phyloP scores from a whole-genome alignment of 805 yeast species.

The Candida pseudoglaebosa region DNA sequence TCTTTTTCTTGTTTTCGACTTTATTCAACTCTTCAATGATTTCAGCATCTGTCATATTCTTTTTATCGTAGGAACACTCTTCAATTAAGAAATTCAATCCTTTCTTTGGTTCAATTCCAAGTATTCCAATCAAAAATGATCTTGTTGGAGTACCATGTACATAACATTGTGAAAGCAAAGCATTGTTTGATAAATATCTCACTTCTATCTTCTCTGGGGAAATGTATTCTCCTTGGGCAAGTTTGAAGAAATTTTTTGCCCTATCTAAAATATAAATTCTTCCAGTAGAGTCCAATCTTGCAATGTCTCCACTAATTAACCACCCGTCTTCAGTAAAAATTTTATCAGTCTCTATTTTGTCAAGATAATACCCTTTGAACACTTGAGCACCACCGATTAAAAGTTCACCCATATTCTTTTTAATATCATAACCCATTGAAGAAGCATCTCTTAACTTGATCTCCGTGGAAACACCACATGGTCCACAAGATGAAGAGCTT shows the following conservation, averaged over 20 bases:
- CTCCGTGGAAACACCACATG: constrained; percentile 49
- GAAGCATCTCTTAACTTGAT: constrained; percentile 57
- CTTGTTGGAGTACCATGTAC: constrained; percentile 26
- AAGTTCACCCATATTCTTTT: constrained; percentile 42
- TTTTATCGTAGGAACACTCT: constrained; percentile 9
- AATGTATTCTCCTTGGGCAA: constrained; percentile 48
- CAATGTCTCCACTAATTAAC: constrained; percentile 56
- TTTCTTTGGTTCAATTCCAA: constrained; percentile 51
- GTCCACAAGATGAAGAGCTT: constrained; percentile 40
- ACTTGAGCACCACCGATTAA: constrained; percentile 52
- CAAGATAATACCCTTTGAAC: constrained; percentile 46
- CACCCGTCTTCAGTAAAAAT: constrained; percentile 57
- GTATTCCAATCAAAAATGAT: constrained; percentile 23
- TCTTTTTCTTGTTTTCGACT: constrained; percentile 14
- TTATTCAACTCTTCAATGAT: constrained; percentile 18
- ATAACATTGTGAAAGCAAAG: constrained; percentile 22
- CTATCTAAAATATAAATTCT: constrained; percentile 44
- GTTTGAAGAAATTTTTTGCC: constrained; percentile 41
- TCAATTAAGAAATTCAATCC: constrained; percentile 16
- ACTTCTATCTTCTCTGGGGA: constrained; percentile 36
- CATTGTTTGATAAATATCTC: constrained; percentile 22
- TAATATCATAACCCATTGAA: constrained; percentile 46
- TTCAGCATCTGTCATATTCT: constrained; percentile 8
- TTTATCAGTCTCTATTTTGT: constrained; percentile 42
- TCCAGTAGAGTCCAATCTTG: constrained; percentile 23